These are phyloP conservation scores for Phytophthora sp. DNA, from an alignment of 352 stramenopile genomes.

Conservation along the genomic window DNA sequence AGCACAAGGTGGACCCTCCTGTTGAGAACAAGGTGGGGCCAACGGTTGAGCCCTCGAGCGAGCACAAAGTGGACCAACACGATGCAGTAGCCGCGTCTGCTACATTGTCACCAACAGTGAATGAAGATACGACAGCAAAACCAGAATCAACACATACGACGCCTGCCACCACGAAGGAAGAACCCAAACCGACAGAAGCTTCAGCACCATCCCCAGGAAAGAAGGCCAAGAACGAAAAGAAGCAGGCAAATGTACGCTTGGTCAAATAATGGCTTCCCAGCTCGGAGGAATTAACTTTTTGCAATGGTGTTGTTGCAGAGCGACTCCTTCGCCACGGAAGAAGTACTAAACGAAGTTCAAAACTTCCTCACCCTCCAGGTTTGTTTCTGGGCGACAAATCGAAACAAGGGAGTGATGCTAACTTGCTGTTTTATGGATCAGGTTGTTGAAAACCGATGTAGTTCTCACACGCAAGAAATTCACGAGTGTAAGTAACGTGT, in stretches of 20 bases:
- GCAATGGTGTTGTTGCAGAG: conserved; percentile 20
- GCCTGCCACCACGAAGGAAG: neutral
- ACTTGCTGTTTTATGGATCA: conserved; percentile 10
- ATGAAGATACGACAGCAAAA: neutral
- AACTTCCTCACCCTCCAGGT: conserved; percentile 48
- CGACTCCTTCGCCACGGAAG: conserved; percentile 35
- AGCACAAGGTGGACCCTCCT: neutral
- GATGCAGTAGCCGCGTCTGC: neutral
- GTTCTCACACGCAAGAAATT: conserved; percentile 56
- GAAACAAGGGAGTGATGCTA: too few relatives aligned
- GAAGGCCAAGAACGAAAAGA: conserved; percentile 23
- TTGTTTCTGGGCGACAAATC: neutral
- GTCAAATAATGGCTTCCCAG: neutral
- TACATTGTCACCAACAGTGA: neutral
- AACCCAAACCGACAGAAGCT: neutral
- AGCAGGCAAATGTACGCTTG: conserved; percentile 10
- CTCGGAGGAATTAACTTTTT: conserved; percentile 2
- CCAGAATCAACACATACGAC: neutral
- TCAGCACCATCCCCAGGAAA: conserved; percentile 12
- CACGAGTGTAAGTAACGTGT: conserved; percentile 47
- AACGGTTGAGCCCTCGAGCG: neutral
- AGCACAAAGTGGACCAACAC: neutral
- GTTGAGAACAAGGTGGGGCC: neutral
- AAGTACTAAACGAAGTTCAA: conserved; percentile 35
- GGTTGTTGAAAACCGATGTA: conserved; percentile 62